Evolutionary conservation across 2,329 filamentous ascomycete species (phyloP).

Genomic region (Sporothrix brasiliensis): DNA sequence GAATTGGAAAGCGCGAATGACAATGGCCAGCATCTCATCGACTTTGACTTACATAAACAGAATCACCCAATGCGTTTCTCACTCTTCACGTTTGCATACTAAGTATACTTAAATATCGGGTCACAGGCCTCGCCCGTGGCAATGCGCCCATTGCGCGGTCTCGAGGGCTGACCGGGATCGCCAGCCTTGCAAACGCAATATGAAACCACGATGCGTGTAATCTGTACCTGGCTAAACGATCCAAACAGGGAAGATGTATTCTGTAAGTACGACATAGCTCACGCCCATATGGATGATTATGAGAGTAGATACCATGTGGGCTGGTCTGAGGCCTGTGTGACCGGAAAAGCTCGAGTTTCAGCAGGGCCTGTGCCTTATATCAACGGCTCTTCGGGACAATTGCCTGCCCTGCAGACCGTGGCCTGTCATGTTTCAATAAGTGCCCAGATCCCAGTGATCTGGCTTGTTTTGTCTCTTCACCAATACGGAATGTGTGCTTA

Average conservation of each 20-base stretch:
- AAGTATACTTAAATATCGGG: background rate
- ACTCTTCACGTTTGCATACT: background rate
- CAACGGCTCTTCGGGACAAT: slow-evolving; percentile 4
- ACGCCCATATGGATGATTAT: background rate
- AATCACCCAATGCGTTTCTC: background rate
- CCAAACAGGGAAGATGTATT: background rate
- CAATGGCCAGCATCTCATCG: background rate
- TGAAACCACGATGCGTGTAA: background rate
- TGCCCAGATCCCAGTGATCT: background rate
- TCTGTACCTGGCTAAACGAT: background rate
- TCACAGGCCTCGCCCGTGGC: slow-evolving; percentile 7
- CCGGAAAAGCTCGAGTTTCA: background rate
- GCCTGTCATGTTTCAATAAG: slow-evolving; percentile 21
- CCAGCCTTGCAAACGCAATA: slow-evolving; percentile 12
- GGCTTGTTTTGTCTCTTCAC: background rate
- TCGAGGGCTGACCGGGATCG: slow-evolving; percentile 1
- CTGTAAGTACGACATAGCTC: no score
- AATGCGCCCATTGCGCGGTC: slow-evolving; percentile 14
- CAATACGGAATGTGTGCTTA: background rate
- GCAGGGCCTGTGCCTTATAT: slow-evolving; percentile 11
- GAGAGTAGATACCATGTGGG: no score
- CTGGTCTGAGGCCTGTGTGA: background rate
- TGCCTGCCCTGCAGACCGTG: slow-evolving; percentile 7
- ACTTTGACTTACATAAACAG: background rate
- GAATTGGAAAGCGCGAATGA: background rate